Conservation (phyloP, 495 filamentous ascomycete species). For the Penicillium ochrochloron region DNA sequence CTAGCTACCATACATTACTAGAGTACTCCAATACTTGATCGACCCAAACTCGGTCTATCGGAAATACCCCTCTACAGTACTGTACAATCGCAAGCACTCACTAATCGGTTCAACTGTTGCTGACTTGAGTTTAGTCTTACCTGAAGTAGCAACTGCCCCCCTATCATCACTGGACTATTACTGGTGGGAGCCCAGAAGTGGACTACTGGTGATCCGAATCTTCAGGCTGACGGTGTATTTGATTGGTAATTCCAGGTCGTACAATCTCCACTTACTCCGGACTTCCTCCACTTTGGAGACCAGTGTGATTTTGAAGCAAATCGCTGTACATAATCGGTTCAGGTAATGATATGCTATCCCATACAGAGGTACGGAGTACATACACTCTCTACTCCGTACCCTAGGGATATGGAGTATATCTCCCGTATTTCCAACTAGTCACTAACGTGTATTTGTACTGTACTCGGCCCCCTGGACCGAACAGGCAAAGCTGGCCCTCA, state of each 20-base stretch:
- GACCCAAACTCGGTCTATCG: not conserved
- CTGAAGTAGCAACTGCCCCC: slow-evolving; percentile 12
- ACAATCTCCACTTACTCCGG: slow-evolving; percentile 18
- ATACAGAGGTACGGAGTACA: not conserved
- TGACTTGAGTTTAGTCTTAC: slow-evolving; percentile 12
- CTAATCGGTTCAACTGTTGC: slow-evolving; percentile 4
- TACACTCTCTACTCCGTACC: not conserved
- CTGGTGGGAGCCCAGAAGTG: not conserved
- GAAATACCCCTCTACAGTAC: not conserved
- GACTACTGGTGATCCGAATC: slow-evolving; percentile 13
- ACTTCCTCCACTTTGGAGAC: slow-evolving; percentile 10
- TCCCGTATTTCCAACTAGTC: not conserved
- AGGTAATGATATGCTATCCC: not conserved
- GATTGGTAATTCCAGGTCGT: not conserved
- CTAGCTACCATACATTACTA: not conserved
- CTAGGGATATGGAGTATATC: not conserved
- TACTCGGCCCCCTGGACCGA: slow-evolving; percentile 20
- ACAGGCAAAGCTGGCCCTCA: slow-evolving; percentile 17
- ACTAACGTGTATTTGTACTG: not conserved
- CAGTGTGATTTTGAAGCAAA: not conserved
- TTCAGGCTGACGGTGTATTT: slow-evolving; percentile 2
- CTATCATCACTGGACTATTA: not conserved
- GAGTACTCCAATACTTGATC: not conserved
- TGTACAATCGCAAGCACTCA: not conserved
- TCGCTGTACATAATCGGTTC: not conserved